Percentiles rank a stretch among this genome's conserved stretches.
Evolutionary conservation across 2,329 filamentous ascomycete species (phyloP).

Genomic region (Fusarium pseudograminearum): DNA sequence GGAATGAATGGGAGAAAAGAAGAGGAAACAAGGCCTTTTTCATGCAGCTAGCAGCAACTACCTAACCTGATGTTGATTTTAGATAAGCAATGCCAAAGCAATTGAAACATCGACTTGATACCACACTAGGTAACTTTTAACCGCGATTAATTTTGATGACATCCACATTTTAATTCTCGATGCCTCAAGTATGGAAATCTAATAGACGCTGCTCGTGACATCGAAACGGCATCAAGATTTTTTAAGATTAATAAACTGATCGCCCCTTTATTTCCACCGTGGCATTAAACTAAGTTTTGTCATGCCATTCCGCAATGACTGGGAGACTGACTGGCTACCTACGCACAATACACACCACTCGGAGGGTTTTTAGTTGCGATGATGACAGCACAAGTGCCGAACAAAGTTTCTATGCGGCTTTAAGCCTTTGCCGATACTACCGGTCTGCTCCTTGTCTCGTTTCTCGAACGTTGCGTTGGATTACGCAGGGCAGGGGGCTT

Average conservation of each 20-base stretch:
- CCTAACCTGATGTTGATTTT: neutral
- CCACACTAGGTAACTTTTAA: neutral
- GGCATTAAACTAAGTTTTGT: neutral
- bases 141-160: constrained; percentile 3
- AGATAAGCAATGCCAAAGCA: neutral
- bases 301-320: neutral
- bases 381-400: constrained; percentile 33
- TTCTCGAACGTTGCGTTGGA: constrained; percentile 25
- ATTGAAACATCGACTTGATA: neutral
- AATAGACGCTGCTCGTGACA: neutral
- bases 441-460: constrained; percentile 16
- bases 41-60: constrained; percentile 8
- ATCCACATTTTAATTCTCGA: constrained; percentile 5
- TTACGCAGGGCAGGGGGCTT: constrained; percentile 15
- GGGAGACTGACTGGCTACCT: neutral
- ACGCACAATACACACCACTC: neutral
- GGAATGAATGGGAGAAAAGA: neutral
- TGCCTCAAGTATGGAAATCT: neutral
- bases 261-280: neutral
- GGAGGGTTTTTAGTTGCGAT: neutral
- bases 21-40: constrained; percentile 5
- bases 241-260: neutral
- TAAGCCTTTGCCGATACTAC: constrained; percentile 32
- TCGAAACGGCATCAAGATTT: neutral
- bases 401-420: constrained; percentile 34